Percentiles rank a stretch among this genome's conserved stretches.
These are phyloP conservation scores for Pezicula radicicola DNA, from an alignment of 2,329 filamentous ascomycete species.

Conservation along the genomic window DNA sequence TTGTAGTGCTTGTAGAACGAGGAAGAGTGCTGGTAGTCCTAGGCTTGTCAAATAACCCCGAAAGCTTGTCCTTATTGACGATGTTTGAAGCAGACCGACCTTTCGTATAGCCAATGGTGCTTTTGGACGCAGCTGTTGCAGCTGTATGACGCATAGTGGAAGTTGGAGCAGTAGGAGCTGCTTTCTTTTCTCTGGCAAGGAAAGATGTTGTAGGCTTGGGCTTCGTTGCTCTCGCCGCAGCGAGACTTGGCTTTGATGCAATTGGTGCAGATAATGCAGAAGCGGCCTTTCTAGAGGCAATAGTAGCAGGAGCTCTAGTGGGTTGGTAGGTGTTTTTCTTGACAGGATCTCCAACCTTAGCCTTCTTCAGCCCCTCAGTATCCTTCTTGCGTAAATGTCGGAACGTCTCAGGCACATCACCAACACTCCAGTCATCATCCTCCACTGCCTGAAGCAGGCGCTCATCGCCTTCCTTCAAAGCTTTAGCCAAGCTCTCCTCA, in stretches of 20 bases:
- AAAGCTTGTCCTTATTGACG: conserved; percentile 17
- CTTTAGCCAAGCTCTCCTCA: conserved; percentile 38
- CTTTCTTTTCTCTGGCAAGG: conserved; percentile 30
- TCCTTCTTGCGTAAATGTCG: conserved; percentile 25
- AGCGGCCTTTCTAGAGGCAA: conserved; percentile 53
- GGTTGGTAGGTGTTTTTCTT: conserved; percentile 19
- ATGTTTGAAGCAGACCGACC: conserved; percentile 55
- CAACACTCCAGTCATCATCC: conserved; percentile 54
- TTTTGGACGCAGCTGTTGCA: conserved; percentile 68
- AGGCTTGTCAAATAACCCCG: conserved; percentile 8
- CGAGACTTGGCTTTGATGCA: conserved; percentile 21
- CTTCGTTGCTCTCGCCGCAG: conserved; percentile 28
- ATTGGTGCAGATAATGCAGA: conserved; percentile 43
- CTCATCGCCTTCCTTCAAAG: conserved; percentile 57
- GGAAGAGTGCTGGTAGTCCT: neutral
- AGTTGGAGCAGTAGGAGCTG: conserved; percentile 38
- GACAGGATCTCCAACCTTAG: conserved; percentile 5
- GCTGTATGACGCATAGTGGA: conserved; percentile 55
- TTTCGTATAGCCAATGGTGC: conserved; percentile 81
- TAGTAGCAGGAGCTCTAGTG: conserved; percentile 41
- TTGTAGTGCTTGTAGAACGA: conserved; percentile 20
- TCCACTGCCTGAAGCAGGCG: conserved; percentile 66
- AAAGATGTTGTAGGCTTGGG: conserved; percentile 28
- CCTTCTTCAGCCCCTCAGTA: conserved; percentile 6
- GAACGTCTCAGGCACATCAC: conserved; percentile 49